Conservation (phyloP, 2,329 filamentous ascomycete genomes). For the Xylaria multiplex region DNA sequence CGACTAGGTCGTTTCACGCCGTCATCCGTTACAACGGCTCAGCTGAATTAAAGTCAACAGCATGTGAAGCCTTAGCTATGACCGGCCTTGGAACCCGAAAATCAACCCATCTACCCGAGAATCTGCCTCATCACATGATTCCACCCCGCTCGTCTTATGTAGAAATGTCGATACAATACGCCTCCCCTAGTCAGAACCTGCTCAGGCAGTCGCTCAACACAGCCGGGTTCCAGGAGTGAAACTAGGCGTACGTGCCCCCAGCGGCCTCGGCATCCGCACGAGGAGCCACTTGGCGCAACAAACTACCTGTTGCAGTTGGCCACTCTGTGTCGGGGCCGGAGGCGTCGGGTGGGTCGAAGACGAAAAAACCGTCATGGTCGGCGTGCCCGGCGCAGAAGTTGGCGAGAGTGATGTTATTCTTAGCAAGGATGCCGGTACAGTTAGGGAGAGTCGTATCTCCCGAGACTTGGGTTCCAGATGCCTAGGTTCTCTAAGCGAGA, state of each 20-base stretch:
- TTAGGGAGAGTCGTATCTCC: neutral
- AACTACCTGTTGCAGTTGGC: conserved; percentile 7
- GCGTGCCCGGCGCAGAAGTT: conserved; percentile 22
- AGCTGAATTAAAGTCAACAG: too few species aligned
- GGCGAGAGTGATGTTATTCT: conserved; percentile 23
- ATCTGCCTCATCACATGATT: too few species aligned
- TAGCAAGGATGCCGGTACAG: conserved; percentile 10
- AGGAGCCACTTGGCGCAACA: too few species aligned
- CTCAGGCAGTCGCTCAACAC: conserved; percentile 21
- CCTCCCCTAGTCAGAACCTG: conserved; percentile 11
- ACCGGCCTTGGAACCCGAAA: too few species aligned
- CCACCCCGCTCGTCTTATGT: too few species aligned
- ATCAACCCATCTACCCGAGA: too few species aligned
- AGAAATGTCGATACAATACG: conserved; percentile 13
- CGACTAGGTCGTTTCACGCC: too few species aligned
- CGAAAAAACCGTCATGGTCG: neutral
- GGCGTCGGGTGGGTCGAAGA: conserved; percentile 12
- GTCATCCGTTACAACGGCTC: too few species aligned
- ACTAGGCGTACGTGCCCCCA: conserved; percentile 15
- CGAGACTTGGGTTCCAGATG: conserved; percentile 26
- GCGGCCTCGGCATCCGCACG: too few species aligned
- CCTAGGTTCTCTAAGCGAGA: conserved; percentile 6
- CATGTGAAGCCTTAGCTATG: too few species aligned
- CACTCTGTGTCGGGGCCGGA: conserved; percentile 7
- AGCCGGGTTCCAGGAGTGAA: conserved; percentile 17